These are phyloP conservation scores for Neurospora sp. DNA, from an alignment of 495 filamentous ascomycete genomes.

Conservation along the genomic window DNA sequence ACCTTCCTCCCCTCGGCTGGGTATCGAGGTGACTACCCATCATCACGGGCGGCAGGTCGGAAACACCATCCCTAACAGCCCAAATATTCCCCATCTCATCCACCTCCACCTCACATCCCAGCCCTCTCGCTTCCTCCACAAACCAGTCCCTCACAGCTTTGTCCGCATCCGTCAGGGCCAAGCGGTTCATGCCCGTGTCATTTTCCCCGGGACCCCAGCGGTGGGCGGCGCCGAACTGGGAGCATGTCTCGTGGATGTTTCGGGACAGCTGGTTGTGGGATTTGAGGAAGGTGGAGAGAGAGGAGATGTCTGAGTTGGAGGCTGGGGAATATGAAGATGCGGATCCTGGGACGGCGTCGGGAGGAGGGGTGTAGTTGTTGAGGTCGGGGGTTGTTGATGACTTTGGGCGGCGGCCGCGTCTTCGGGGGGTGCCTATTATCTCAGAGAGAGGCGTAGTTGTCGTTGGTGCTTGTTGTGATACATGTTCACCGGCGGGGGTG, in stretches of 20 bases:
- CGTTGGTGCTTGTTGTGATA: neutral
- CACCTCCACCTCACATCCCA: constrained; percentile 47
- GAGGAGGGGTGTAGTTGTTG: neutral
- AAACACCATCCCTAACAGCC: constrained; percentile 50
- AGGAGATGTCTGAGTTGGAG: neutral
- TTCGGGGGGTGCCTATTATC: neutral
- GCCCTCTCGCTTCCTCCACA: constrained; percentile 47
- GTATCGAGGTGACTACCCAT: constrained; percentile 68
- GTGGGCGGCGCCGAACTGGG: constrained; percentile 36
- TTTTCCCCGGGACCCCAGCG: constrained; percentile 19
- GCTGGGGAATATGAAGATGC: neutral
- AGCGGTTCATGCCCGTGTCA: constrained; percentile 37
- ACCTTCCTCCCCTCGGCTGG: constrained; percentile 64
- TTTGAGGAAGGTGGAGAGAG: constrained; percentile 23
- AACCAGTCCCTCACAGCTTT: constrained; percentile 70
- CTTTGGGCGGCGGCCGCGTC: neutral
- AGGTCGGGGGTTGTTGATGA: neutral
- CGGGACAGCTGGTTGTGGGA: constrained; percentile 51
- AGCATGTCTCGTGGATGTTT: constrained; percentile 51
- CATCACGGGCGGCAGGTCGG: constrained; percentile 43
- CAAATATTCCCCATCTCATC: constrained; percentile 60
- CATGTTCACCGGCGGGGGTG: neutral
- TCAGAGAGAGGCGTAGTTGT: neutral
- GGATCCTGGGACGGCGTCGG: neutral
- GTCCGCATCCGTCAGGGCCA: constrained; percentile 61